phyloP scores from a whole-genome alignment of 495 filamentous ascomycete genomes.

The Xanthoparmelia taractica region DNA sequence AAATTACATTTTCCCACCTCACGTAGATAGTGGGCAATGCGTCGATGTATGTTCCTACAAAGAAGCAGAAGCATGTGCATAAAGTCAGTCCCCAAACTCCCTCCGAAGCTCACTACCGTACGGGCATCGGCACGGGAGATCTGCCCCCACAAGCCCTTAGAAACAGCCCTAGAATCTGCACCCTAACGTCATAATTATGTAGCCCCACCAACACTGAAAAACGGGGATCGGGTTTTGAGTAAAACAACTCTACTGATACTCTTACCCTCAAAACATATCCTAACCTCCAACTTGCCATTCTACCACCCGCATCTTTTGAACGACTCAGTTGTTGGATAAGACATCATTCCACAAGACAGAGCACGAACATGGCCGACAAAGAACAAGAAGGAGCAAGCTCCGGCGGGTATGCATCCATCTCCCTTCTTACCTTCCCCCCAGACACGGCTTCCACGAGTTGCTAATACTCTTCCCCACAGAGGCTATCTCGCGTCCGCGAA shows the following conservation, averaged over 20 bases:
- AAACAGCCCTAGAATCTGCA: background rate
- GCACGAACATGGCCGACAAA: constrained; percentile 11
- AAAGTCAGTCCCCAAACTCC: no score
- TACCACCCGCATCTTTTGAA: background rate
- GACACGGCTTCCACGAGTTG: background rate
- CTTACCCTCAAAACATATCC: background rate
- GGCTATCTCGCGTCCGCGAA: constrained; percentile 18
- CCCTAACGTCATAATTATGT: background rate
- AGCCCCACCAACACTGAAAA: background rate
- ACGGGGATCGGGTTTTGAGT: background rate
- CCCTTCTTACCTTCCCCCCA: background rate
- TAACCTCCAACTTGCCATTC: background rate
- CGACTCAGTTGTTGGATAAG: background rate
- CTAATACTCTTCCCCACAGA: background rate
- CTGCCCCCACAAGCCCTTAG: background rate
- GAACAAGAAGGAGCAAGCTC: constrained; percentile 10
- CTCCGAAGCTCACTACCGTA: no score
- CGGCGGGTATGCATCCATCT: constrained; percentile 1
- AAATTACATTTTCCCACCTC: no score
- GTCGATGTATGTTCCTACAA: no score
- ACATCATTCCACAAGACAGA: background rate
- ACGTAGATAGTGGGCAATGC: no score
- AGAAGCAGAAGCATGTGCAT: no score
- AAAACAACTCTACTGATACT: background rate
- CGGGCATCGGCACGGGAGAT: background rate